These are phyloP conservation scores for Waltergamsia citrina DNA, from an alignment of 2,329 filamentous ascomycete genomes.

Conservation along the genomic window DNA sequence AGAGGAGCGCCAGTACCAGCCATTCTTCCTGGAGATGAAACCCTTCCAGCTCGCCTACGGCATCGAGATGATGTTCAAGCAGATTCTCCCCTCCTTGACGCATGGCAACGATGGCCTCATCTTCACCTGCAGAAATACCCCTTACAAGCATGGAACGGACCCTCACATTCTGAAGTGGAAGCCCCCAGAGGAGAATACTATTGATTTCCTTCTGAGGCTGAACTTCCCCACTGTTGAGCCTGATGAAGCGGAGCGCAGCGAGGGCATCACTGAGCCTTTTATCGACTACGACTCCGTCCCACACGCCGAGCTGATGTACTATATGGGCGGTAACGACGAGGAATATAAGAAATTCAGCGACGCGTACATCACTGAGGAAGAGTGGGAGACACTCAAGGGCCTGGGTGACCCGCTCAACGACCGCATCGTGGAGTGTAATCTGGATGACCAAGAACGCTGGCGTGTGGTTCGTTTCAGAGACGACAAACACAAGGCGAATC, in stretches of 20 bases:
- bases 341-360: constrained; percentile 56
- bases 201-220: constrained; percentile 80
- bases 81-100: constrained; percentile 71
- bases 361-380: constrained; percentile 60
- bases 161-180: constrained; percentile 97
- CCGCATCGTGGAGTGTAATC: constrained; percentile 81
- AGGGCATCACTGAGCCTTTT: constrained; percentile 53
- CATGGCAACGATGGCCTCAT: constrained; percentile 97
- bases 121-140: constrained; percentile 85
- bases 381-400: constrained; percentile 77
- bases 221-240: constrained; percentile 66
- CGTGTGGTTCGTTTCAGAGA: constrained; percentile 83
- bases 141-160: constrained; percentile 87
- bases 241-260: constrained; percentile 55
- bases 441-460: constrained; percentile 70
- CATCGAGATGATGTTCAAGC: constrained; percentile 83
- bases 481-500: constrained; percentile 87
- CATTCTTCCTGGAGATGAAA: constrained; percentile 82
- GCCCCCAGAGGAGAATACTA: constrained; percentile 85
- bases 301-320: constrained; percentile 61
- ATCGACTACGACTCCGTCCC: constrained; percentile 76
- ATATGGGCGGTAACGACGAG: constrained; percentile 46
- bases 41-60: constrained; percentile 83
- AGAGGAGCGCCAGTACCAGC: constrained; percentile 58
- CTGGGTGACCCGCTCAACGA: constrained; percentile 71